phyloP scores from a whole-genome alignment of 2,329 filamentous ascomycete species.

The Hypoxylon sp. region DNA sequence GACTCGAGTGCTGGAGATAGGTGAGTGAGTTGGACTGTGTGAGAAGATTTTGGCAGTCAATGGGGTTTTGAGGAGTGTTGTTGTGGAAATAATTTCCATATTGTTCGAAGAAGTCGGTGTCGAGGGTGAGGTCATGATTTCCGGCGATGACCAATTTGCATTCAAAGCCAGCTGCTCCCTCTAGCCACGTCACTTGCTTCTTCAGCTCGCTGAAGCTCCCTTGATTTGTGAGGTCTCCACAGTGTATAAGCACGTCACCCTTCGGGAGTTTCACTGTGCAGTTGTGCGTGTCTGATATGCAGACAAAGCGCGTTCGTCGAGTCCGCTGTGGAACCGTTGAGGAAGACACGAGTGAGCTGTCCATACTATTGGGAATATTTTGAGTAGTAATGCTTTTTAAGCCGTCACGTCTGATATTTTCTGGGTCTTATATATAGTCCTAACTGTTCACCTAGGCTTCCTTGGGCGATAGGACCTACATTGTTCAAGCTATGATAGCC shows the following conservation, averaged over 20 bases:
- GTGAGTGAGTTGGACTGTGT: conserved; percentile 64
- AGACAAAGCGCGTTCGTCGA: conserved; percentile 76
- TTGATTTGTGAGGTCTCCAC: conserved; percentile 82
- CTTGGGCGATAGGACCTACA: background rate
- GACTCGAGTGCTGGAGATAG: conserved; percentile 74
- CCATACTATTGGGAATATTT: conserved; percentile 26
- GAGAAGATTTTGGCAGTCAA: conserved; percentile 69
- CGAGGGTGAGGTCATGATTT: conserved; percentile 82
- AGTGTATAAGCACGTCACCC: conserved; percentile 82
- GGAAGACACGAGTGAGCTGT: conserved; percentile 9
- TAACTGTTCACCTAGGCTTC: background rate
- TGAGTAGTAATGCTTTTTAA: background rate
- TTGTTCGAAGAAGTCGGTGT: conserved; percentile 71
- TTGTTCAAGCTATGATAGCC: background rate
- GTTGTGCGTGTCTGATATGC: conserved; percentile 84
- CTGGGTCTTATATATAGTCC: conserved; percentile 9
- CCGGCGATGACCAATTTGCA: conserved; percentile 80
- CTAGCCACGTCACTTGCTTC: conserved; percentile 76
- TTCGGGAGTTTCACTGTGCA: conserved; percentile 73
- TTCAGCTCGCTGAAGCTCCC: conserved; percentile 73
- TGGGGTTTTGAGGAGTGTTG: conserved; percentile 66
- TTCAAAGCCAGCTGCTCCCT: conserved; percentile 75
- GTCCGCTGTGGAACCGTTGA: conserved; percentile 42
- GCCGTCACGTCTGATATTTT: conserved; percentile 7
- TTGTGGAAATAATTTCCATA: conserved; percentile 71